Base-by-base conservation (phyloP, 1,284 basidiomycete species). In the Mycena citricolor region DNA sequence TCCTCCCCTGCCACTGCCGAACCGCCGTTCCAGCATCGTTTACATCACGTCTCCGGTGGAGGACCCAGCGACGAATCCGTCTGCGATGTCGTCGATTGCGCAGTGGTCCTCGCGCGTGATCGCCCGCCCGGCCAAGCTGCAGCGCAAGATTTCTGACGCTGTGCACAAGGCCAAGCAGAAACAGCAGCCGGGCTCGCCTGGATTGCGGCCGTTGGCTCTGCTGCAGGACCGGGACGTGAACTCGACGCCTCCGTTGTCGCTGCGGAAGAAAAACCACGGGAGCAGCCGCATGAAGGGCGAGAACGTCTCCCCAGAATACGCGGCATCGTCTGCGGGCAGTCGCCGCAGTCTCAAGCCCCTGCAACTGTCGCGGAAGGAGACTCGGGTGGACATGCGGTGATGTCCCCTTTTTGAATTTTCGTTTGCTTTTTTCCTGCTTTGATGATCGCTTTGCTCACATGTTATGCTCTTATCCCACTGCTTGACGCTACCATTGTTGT, bases 1-100 rank as follows among this genome's bases (percentile, higher is more conserved):
- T 8, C 65, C 65, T 17, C 62, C 69, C 32, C 44, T 70, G 56
- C 64, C 65, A 14, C 36, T 57, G 8, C 55, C 37, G 11, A 14
- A 49, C 44, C 66, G 69, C 53, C 74, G 74, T 52, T 79, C 81
- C 43, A 80, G 77, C 56, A 79, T 83, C 62, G 64, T 74, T 47
- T 82, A 83, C 65, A 76, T 81, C 57, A 77, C 73, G 64, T 80
- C 81, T 42, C n/a, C n/a, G n/a, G n/a, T n/a, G n/a, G n/a, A n/a
- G n/a, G n/a, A n/a, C n/a, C n/a, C n/a, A n/a, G n/a, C n/a, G n/a
- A n/a, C n/a, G n/a, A n/a, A n/a, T n/a, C n/a, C n/a, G 8, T 69
- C 71, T 11, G 56, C 62, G 17, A 64, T 58, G 51, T 57, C 65
- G 32, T 61, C 70, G 22, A 46, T 76, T 42, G 63, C 68, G 26